Evolutionary conservation across 306 rosid genomes (phyloP), one percentile per base, ranked within the genome.

Genomic region (Carpinus viminea): DNA sequence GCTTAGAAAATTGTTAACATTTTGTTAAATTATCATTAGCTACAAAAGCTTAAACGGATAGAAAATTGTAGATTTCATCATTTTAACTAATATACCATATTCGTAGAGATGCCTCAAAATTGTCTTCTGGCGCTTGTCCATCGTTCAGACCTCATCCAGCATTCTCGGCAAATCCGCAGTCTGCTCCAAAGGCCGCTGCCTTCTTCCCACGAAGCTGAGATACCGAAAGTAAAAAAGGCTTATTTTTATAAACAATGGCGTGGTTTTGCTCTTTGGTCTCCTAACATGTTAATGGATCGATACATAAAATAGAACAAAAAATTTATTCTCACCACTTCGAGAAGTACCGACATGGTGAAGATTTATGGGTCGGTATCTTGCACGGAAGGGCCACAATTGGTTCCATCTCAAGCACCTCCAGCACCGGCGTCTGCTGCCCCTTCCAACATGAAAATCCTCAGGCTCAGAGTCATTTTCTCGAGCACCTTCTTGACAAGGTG

Each of bases 311-410:
- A 41, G 16, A 73, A 15, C 38, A 41, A 11, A 50, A 74, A 48
- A 11, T 48, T 26, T 70, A 36, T 73, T 31, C 76, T 79, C 74
- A 91, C 91, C 92, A 59, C 77, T 72, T 81, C 83, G 56, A 70
- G 93, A 66, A 50, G 82, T 50, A 79, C 80, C 48, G 70, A 55
- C 17, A 26, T 21, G 59, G 55, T 57, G 82, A 17, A 88, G 97
- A 38, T 77, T 80, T 75, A 88, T 80, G 60, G 82, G 90, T 28
- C 86, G 88, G 77, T 81, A 64, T 77, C 96, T 82, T 28, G 80
- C 46, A 21, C 84, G 86, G 52, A 89, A 92, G 12, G 95, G 98
- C 97, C 93, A 93, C 45, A 88, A 28, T 3, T 83, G 85, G 0
- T 73, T 78, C 95, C 97, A 88, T 90, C 96, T 81, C 83, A 75